Base-by-base conservation (phyloP, 2,329 filamentous ascomycete genomes). In the Aspergillus uvarum region DNA sequence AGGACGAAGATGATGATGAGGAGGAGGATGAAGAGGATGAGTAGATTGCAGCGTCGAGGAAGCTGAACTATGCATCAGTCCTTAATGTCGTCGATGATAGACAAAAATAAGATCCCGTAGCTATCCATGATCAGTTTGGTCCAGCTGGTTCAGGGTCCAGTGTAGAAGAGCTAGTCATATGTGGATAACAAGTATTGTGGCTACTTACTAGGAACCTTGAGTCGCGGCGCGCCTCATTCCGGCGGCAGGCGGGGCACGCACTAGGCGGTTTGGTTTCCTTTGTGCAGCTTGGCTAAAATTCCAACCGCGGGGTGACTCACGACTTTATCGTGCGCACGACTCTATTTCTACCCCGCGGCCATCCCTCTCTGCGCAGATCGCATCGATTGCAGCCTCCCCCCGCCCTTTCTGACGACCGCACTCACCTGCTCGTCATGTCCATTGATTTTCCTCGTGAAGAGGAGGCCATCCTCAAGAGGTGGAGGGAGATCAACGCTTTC, bases 361-460 rank as follows among this genome's bases (percentile, higher is more conserved):
- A 61, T 12, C 60, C 60, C 59, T 59, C 51, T 55, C 62, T 51
- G 31, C 47, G 54, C 59, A 66, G 61, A 60, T 61, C 51, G 57
- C 57, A 66, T 55, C 58, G 58, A 67, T 44, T 42, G 38, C 35
- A 35, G n/a, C 51, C 51, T 47, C 21, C 51, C 19, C 19, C 52
- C 47, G 53, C 61, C 56, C 55, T 5, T 59, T 29, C 54, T 61
- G 55, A 63, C 60, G 60, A 67, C 60, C 58, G 50, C 64, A 47
- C 24, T 53, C 59, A 57, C 59, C 58, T 67, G 67, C 76, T 63
- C 69, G 75, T 73, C 70, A 92, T 93, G 89, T 91, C 89, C 73
- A 94, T 98, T 81, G 87, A 94, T 79, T 98, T 98, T 77, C 90
- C 94, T 59, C 89, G 90, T 77, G 91, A 95, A 78, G 94, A 98